A percentile compares a stretch with the other conserved stretches of the same genome.
Conservation (phyloP, 192 early-diverging fungal species). For the Backusella sp. region DNA sequence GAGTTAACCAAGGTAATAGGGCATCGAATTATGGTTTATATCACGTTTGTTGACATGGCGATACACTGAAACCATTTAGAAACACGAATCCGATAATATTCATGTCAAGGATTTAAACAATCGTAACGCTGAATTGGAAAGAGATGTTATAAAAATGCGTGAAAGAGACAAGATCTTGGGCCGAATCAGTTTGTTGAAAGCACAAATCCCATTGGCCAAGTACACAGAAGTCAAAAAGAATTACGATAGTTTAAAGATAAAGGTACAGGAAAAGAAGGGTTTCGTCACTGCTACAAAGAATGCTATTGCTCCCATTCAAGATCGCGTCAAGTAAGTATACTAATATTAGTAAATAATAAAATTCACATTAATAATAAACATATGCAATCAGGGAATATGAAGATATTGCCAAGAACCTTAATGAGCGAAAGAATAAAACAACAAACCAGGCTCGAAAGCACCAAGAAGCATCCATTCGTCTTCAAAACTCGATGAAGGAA, state of each 20-base stretch:
- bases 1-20: constrained; percentile 34
- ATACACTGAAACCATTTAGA: constrained; percentile 30
- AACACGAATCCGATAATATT: constrained; percentile 45
- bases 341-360: too few relatives aligned
- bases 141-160: constrained; percentile 72
- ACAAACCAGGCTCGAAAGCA: not conserved
- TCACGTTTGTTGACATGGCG: not conserved
- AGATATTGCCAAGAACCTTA: not conserved
- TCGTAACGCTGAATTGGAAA: constrained; percentile 69
- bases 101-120: constrained; percentile 63
- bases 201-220: constrained; percentile 57
- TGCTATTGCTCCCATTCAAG: constrained; percentile 40
- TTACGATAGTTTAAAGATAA: constrained; percentile 39
- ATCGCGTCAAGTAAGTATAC: constrained; percentile 28
- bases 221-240: constrained; percentile 54
- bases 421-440: not conserved
- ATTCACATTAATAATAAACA: not conserved
- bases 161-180: constrained; percentile 67
- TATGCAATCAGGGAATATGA: not conserved
- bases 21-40: too few relatives aligned
- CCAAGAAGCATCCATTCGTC: not conserved
- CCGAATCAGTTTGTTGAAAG: constrained; percentile 53
- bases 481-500: not conserved
- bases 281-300: constrained; percentile 29
- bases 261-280: not conserved